phyloP scores from a whole-genome alignment of 805 yeast genomes.

The Sugiyamaella americana region DNA sequence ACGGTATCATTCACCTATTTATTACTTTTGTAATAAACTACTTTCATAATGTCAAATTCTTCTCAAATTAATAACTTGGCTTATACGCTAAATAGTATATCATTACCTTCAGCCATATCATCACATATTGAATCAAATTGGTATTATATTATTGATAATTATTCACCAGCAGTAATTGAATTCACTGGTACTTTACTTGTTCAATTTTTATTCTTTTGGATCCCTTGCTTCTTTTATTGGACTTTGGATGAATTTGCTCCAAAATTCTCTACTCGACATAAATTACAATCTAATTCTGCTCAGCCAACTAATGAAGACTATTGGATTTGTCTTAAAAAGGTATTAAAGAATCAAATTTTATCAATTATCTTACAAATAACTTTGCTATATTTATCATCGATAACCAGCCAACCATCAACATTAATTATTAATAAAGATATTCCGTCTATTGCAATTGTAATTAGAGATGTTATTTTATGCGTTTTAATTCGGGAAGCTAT shows the following conservation, averaged over 20 bases:
- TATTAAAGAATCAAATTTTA: conserved; percentile 4
- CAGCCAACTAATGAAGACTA: conserved; percentile 15
- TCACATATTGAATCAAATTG: background rate
- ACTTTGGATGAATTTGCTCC: conserved; percentile 11
- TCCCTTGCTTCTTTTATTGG: conserved; percentile 13
- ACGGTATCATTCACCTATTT: too few relatives aligned
- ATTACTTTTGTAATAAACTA: too few relatives aligned
- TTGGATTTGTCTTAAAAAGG: conserved; percentile 9
- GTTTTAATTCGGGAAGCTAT: conserved; percentile 14
- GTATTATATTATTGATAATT: background rate
- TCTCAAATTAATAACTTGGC: too few relatives aligned
- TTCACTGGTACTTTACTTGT: conserved; percentile 1
- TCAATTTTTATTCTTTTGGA: conserved; percentile 14
- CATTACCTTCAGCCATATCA: background rate
- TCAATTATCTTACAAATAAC: conserved; percentile 4
- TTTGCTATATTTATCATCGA: background rate
- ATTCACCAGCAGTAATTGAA: background rate
- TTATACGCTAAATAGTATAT: background rate
- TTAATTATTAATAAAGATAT: conserved; percentile 3
- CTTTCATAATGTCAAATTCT: too few relatives aligned
- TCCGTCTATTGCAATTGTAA: conserved; percentile 5
- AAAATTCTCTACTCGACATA: conserved; percentile 11
- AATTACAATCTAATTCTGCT: conserved; percentile 12
- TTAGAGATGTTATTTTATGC: conserved; percentile 7
- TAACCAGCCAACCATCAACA: conserved; percentile 2